phyloP scores from a whole-genome alignment of 768 basidiomycete species.

The Xanthoconium purpureum region DNA sequence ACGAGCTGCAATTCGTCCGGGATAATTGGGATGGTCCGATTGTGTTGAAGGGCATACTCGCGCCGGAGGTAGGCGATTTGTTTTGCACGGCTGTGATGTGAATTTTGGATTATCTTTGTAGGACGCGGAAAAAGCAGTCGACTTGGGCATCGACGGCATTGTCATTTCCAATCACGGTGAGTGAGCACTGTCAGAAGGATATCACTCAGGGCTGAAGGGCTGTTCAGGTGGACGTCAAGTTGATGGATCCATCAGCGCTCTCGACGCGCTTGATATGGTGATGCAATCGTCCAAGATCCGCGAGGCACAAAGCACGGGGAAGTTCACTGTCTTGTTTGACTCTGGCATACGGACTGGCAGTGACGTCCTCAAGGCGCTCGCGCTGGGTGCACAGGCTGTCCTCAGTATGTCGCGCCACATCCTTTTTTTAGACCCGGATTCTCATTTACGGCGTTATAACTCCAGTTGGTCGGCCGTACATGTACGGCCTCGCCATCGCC shows the following conservation, averaged over 20 bases:
- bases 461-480: constrained; percentile 40
- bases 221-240: constrained; percentile 66
- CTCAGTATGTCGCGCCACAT: constrained; percentile 31
- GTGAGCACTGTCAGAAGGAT: constrained; percentile 15
- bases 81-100: neutral
- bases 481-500: constrained; percentile 47
- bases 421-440: neutral
- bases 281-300: constrained; percentile 58
- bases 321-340: constrained; percentile 69
- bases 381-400: constrained; percentile 54
- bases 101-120: neutral
- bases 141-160: constrained; percentile 66
- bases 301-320: constrained; percentile 55
- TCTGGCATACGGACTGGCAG: constrained; percentile 53
- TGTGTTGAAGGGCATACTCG: constrained; percentile 46
- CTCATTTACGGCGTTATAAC: neutral
- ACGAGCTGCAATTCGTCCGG: constrained; percentile 42
- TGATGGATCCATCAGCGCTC: constrained; percentile 74
- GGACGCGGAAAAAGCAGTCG: constrained; percentile 57
- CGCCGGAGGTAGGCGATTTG: constrained; percentile 4
- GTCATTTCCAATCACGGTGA: constrained; percentile 79
- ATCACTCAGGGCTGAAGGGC: neutral
- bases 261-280: constrained; percentile 68
- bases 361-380: constrained; percentile 54
- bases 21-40: constrained; percentile 49